Evolutionary conservation across 75 land plant species (phyloP), one percentile per base, ranked within the genome.

Genomic region (Cupressus sempervirens): DNA sequence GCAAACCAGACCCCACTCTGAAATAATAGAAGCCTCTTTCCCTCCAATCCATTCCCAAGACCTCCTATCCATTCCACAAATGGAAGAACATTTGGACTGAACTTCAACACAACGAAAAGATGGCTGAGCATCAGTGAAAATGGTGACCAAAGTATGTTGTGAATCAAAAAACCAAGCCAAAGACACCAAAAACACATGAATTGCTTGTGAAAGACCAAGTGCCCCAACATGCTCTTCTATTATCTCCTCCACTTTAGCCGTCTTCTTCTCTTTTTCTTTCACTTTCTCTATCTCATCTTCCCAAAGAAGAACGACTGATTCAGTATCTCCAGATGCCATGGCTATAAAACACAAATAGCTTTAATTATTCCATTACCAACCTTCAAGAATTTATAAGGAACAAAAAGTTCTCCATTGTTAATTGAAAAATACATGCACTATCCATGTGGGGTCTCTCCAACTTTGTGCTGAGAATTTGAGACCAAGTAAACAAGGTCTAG

Each of bases 41-140:
- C 92, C 91, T 18, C 89, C 94, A 32, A 88, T 88, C 95, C 95
- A 94, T 76, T 94, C 93, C 96, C 96, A 94, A 7, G 83, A 52
- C 40, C 91, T 86, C 1, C 83, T 79, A 38, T 83, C 89, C 58
- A 91, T 79, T 14, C 86, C 86, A 77, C 95, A 94, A 23, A 94
- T 82, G 9, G 87, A 82, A 38, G 48, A 18, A 7, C 32, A 32
- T 68, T 84, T 12, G 26, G 35, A 14, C 8, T 76, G 35, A 41
- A 38, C 13, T 7, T 52, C 82, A 68, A 41, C 84, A 72, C 87
- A 84, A 18, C 80, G 79, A 86, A 87, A 85, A 0, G 82, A 67
- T 16, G 86, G 74, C 77, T 89, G 90, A 0, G 90, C 85, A 53
- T 91, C 93, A 18, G 86, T 85, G 79, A 91, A 91, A 12, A 91